Conservation (phyloP, 2,329 filamentous ascomycete species). For the Lecanicillium sp. region DNA sequence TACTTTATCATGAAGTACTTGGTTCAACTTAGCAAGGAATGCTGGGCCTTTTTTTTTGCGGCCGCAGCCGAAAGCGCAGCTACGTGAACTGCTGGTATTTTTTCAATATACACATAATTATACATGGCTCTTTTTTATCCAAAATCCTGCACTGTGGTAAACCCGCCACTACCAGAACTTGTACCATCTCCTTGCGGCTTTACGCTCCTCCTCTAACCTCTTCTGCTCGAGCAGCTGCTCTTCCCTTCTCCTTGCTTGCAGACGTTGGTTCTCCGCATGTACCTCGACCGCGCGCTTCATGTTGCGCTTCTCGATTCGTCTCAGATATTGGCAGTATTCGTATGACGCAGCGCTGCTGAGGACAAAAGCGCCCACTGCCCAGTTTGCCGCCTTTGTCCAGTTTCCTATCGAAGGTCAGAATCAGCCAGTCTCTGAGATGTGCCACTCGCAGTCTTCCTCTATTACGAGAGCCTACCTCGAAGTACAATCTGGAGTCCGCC, state of each 20-base stretch:
- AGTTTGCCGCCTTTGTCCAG: constrained; percentile 59
- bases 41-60: not conserved
- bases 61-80: not conserved
- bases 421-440: not conserved
- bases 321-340: constrained; percentile 75
- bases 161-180: constrained; percentile 47
- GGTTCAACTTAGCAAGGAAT: not conserved
- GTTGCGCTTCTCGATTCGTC: constrained; percentile 68
- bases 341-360: constrained; percentile 65
- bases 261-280: constrained; percentile 44
- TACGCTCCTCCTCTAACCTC: constrained; percentile 26
- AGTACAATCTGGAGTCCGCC: constrained; percentile 70
- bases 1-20: not conserved
- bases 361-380: constrained; percentile 75
- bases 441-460: not conserved
- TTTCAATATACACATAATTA: constrained; percentile 11
- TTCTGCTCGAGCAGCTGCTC: constrained; percentile 35
- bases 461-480: constrained; percentile 53
- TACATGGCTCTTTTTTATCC: not conserved
- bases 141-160: not conserved
- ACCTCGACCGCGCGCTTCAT: constrained; percentile 81
- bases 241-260: constrained; percentile 35
- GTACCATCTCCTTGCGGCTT: constrained; percentile 44
- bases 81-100: constrained; percentile 2
- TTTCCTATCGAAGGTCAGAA: not conserved